Conservation (phyloP, 192 early-diverging fungal species). For the Entophlyctis helioformis region DNA sequence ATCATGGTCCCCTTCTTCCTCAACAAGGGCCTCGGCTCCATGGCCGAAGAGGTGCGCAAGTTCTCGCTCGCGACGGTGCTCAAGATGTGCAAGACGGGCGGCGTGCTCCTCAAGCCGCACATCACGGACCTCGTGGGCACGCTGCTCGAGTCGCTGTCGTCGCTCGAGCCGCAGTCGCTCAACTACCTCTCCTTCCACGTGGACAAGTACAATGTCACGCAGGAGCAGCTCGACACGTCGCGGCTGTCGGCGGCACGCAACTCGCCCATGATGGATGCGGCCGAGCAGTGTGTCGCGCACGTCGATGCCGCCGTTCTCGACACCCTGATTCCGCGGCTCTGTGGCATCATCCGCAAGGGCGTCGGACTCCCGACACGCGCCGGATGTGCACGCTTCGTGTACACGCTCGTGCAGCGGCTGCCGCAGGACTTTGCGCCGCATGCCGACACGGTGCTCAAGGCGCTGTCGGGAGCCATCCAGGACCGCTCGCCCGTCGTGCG, state of each 20-base stretch:
- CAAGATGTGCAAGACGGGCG: constrained; percentile 69
- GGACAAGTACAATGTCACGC: constrained; percentile 71
- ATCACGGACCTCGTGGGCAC: constrained; percentile 59
- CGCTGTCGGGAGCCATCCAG: constrained; percentile 58
- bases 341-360: constrained; percentile 63
- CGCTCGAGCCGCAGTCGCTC: constrained; percentile 56
- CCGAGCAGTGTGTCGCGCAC: constrained; percentile 66
- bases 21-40: constrained; percentile 56
- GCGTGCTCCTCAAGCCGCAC: constrained; percentile 58
- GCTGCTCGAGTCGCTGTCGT: constrained; percentile 72
- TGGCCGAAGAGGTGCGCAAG: constrained; percentile 75
- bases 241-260: constrained; percentile 69
- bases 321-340: constrained; percentile 54
- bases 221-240: constrained; percentile 72
- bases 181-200: constrained; percentile 89
- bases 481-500: constrained; percentile 72
- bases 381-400: constrained; percentile 77
- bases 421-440: constrained; percentile 51
- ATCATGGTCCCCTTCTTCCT: constrained; percentile 81
- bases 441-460: constrained; percentile 65
- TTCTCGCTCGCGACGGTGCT: constrained; percentile 73
- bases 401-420: constrained; percentile 60
- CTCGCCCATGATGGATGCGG: constrained; percentile 91
- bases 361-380: constrained; percentile 87
- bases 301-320: constrained; percentile 59